Evolutionary conservation across 1,284 basidiomycete genomes (phyloP).

Genomic region (Leccinum pallidistipes): DNA sequence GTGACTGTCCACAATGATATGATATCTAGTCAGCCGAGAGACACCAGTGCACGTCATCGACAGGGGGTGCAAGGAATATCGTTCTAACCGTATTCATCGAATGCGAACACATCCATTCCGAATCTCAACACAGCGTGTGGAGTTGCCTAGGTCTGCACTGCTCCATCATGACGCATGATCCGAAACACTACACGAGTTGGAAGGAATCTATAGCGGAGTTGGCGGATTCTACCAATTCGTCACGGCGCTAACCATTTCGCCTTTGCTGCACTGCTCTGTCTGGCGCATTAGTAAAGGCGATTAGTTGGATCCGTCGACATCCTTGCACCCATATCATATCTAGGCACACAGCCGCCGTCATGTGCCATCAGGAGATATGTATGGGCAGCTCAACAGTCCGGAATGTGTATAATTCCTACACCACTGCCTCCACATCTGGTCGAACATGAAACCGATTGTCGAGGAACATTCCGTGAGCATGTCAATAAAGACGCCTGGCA

Average conservation of each 20-base stretch:
- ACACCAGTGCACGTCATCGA: conserved; percentile 18
- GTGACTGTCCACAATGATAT: not conserved
- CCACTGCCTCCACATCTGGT: not conserved
- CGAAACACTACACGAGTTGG: conserved; percentile 1
- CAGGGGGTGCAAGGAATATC: conserved; percentile 6
- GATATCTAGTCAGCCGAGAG: not conserved
- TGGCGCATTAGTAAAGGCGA: not conserved
- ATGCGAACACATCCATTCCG: not conserved
- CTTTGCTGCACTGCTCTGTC: conserved; percentile 4
- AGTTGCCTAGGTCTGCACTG: conserved; percentile 7
- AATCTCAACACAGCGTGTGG: not conserved
- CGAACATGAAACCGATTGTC: conserved; percentile 1
- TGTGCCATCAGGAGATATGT: not conserved
- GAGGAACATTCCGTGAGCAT: not conserved
- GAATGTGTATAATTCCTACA: not conserved
- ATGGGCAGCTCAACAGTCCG: not conserved
- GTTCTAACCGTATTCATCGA: conserved; percentile 17
- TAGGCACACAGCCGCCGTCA: not conserved
- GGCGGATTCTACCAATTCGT: not conserved
- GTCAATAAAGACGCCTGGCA: not conserved
- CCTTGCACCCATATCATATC: not conserved
- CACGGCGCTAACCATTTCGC: not conserved
- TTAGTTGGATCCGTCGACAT: not conserved
- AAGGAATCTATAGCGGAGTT: conserved; percentile 2
- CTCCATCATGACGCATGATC: conserved; percentile 12